Conservation (phyloP, 2,329 filamentous ascomycete species). For the Arthrobotrys entomopaga region DNA sequence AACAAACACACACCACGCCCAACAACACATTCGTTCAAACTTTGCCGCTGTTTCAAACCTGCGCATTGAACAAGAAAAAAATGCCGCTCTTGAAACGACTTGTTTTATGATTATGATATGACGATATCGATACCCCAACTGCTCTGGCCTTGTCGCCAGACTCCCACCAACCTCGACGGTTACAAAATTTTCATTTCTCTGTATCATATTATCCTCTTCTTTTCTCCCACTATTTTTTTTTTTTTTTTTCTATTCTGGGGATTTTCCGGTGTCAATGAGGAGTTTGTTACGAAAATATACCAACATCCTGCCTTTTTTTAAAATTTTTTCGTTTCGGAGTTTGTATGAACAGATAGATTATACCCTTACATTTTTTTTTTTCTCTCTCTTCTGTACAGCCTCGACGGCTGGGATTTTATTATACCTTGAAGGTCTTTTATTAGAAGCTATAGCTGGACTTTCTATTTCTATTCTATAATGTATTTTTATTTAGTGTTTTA, state of each 20-base stretch:
- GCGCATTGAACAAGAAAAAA: not conserved
- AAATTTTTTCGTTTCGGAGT: slow-evolving; percentile 33
- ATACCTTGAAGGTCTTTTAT: slow-evolving; percentile 45
- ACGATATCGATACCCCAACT: slow-evolving; percentile 31
- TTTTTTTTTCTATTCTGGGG: slow-evolving; percentile 6
- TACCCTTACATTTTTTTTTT: slow-evolving; percentile 11
- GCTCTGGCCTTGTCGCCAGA: slow-evolving; percentile 39
- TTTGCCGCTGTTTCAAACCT: not conserved
- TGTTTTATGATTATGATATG: not conserved
- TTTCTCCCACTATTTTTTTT: slow-evolving; percentile 6
- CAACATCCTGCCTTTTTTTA: slow-evolving; percentile 9
- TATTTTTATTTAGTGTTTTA: slow-evolving; percentile 4
- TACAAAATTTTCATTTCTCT: slow-evolving; percentile 25
- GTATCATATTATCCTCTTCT: slow-evolving; percentile 28
- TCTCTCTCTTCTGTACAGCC: slow-evolving; percentile 20
- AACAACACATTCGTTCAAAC: slow-evolving; percentile 29
- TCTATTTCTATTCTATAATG: slow-evolving; percentile 36
- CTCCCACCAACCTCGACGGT: slow-evolving; percentile 45
- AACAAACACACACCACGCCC: no score
- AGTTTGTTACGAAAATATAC: slow-evolving; percentile 27
- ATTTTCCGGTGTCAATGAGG: slow-evolving; percentile 25
- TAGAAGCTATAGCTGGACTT: slow-evolving; percentile 12
- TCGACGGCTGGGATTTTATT: slow-evolving; percentile 25
- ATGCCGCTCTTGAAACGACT: not conserved
- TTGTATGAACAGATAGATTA: slow-evolving; percentile 50